Base-by-base conservation (phyloP, 257 asterid species). In the Solanum chmielewskii region DNA sequence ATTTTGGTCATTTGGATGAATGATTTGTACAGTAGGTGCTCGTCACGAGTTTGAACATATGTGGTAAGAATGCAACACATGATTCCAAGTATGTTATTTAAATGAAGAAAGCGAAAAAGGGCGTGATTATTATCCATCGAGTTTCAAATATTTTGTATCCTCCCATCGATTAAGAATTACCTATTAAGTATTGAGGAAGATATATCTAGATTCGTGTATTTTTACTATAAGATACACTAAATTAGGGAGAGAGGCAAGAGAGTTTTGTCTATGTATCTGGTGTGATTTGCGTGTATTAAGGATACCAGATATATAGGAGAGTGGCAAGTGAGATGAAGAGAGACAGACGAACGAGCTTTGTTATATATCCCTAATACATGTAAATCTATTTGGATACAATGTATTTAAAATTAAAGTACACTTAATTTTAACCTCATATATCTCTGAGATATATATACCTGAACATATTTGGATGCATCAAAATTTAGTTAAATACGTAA, bases 381-480 rank as follows among this genome's bases (percentile, higher is more conserved):
- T 0, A 4, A 52, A 52, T 6, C 0, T 9, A 52, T 23, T 52
- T 16, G 10, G 4, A 52, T 52, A 16, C 2, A 52, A 6, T 6
- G 10, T 16, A 1, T 49, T 52, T 52, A 52, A 4, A 52, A 6
- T 0, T 0, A 0, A 16, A 52, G 0, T 16, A 16, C 0, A 52
- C n/a, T 4, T 52, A 16, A 1, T 18, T 52, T 52, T 52, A 10
- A 18, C 1, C 0, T 16, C 4, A 52, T 52, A 9, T 18, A 52
- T 52, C 10, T 52, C 10, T 29, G 62, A 52, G 62, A 49, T 49
- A 5, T 1, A 49, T 49, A 2, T 15, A 49, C 5, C 18, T 49
- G 21, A 7, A 47, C 20, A 14, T 14, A 14, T 47, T 0, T 47
- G 2, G 5, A 15, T 2, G 21, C 21, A 49, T 49, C 21, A 49